These are phyloP conservation scores for Podospora appendiculata DNA, from an alignment of 495 filamentous ascomycete species.

Conservation along the genomic window DNA sequence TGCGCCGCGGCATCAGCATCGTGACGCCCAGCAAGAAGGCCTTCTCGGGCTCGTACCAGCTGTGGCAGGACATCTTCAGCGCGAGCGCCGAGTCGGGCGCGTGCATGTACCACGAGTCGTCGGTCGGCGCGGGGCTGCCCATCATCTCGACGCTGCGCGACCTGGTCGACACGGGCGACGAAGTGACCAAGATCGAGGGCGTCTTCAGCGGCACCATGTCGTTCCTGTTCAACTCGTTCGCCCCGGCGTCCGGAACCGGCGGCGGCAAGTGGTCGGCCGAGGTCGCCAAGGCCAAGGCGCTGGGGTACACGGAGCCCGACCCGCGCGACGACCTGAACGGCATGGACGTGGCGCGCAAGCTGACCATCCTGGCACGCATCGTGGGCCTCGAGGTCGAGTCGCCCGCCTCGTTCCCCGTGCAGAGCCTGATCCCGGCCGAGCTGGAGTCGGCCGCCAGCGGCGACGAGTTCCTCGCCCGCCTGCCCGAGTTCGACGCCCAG, in stretches of 20 bases:
- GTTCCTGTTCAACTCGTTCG: slow-evolving; percentile 94
- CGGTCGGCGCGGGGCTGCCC: slow-evolving; percentile 85
- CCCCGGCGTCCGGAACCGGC: slow-evolving; percentile 58
- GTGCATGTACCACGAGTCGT: slow-evolving; percentile 86
- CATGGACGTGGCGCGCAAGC: slow-evolving; percentile 90
- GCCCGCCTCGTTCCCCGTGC: slow-evolving; percentile 80
- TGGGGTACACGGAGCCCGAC: slow-evolving; percentile 97
- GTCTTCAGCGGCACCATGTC: slow-evolving; percentile 95
- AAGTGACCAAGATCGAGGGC: slow-evolving; percentile 82
- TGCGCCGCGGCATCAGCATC: slow-evolving; percentile 72
- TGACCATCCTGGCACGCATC: slow-evolving; percentile 84
- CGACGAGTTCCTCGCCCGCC: slow-evolving; percentile 69
- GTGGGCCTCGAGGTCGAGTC: slow-evolving; percentile 68
- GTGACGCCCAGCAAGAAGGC: slow-evolving; percentile 98
- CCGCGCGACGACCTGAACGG: slow-evolving; percentile 95
- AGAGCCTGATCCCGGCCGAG: slow-evolving; percentile 79
- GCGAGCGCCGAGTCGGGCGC: slow-evolving; percentile 56
- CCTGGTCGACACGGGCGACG: slow-evolving; percentile 80
- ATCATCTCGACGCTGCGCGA: slow-evolving; percentile 88
- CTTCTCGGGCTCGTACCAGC: slow-evolving; percentile 64
- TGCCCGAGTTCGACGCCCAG: slow-evolving; percentile 69
- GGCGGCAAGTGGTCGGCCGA: slow-evolving; percentile 78
- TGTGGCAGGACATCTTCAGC: slow-evolving; percentile 78
- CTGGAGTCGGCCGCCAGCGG: slow-evolving; percentile 67
- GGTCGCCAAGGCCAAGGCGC: slow-evolving; percentile 80